These are phyloP conservation scores for Peronospora tabacina DNA, from an alignment of 352 stramenopile species.

Conservation along the genomic window DNA sequence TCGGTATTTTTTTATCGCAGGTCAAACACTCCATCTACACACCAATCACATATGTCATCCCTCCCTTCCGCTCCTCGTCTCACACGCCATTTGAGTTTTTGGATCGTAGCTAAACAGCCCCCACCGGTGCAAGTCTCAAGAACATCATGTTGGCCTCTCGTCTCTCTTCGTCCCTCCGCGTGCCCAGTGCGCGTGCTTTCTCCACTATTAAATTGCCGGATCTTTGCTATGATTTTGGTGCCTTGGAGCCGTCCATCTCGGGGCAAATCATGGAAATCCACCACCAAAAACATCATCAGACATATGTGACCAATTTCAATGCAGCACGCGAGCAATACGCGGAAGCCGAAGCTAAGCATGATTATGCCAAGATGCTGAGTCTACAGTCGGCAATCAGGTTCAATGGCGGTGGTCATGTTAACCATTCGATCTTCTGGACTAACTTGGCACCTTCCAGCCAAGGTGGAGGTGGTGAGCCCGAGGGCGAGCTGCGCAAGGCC, in stretches of 20 bases:
- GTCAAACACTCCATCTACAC: too few relatives aligned
- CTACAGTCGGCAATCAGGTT: conserved; percentile 93
- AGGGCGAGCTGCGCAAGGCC: conserved; percentile 77
- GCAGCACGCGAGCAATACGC: conserved; percentile 90
- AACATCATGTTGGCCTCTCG: conserved; percentile 21
- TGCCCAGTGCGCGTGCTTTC: conserved; percentile 34
- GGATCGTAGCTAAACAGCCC: conserved; percentile 7
- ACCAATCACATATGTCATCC: conserved; percentile 8
- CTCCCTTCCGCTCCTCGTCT: conserved; percentile 17
- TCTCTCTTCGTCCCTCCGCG: conserved; percentile 9
- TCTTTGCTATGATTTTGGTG: conserved; percentile 82
- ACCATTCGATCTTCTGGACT: conserved; percentile 99
- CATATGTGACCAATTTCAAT: conserved; percentile 97
- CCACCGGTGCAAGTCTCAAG: not conserved
- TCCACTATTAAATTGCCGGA: conserved; percentile 76
- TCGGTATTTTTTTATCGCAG: too few relatives aligned
- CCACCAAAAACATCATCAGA: conserved; percentile 95
- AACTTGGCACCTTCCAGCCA: conserved; percentile 84
- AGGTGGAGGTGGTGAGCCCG: conserved; percentile 72
- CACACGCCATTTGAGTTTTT: conserved; percentile 29
- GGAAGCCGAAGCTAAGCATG: conserved; percentile 73
- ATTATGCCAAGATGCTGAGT: conserved; percentile 89
- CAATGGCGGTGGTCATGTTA: conserved; percentile 97
- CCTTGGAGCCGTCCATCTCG: conserved; percentile 82
- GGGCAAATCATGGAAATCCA: conserved; percentile 91